These are phyloP conservation scores for Lantana camara DNA, from an alignment of 257 asterid species.

Conservation along the genomic window DNA sequence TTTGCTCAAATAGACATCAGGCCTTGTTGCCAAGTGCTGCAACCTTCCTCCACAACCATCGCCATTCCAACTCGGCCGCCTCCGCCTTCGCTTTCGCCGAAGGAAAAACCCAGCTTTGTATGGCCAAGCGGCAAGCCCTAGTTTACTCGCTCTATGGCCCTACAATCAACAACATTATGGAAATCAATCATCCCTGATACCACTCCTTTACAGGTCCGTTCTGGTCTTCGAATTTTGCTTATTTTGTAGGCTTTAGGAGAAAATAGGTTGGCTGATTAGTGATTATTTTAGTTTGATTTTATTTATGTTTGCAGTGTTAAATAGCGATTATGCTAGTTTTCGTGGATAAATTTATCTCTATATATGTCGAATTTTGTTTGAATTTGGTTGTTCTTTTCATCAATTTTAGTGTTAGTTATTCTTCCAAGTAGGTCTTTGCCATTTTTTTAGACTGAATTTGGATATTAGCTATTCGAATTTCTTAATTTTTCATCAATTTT, in stretches of 20 bases:
- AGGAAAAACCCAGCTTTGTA: constrained; percentile 76
- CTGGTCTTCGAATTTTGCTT: not conserved
- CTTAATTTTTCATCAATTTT: not conserved
- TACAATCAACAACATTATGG: constrained; percentile 74
- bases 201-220: constrained; percentile 25
- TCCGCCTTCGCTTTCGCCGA: constrained; percentile 68
- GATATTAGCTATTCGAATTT: not conserved
- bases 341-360: not conserved
- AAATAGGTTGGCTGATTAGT: not conserved
- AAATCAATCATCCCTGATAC: constrained; percentile 43
- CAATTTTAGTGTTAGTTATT: not conserved
- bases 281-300: not conserved
- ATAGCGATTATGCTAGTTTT: not conserved
- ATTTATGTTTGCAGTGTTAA: not conserved
- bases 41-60: constrained; percentile 71
- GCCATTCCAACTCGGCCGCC: constrained; percentile 49
- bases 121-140: constrained; percentile 82
- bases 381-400: not conserved
- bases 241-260: not conserved
- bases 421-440: not conserved
- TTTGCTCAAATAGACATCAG: too few relatives aligned
- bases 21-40: constrained; percentile 86
- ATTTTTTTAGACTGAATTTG: not conserved
- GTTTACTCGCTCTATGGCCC: constrained; percentile 82
- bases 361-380: not conserved